These are phyloP conservation scores for Leptomonas seymouri DNA, from an alignment of 208 protist species.

Conservation along the genomic window DNA sequence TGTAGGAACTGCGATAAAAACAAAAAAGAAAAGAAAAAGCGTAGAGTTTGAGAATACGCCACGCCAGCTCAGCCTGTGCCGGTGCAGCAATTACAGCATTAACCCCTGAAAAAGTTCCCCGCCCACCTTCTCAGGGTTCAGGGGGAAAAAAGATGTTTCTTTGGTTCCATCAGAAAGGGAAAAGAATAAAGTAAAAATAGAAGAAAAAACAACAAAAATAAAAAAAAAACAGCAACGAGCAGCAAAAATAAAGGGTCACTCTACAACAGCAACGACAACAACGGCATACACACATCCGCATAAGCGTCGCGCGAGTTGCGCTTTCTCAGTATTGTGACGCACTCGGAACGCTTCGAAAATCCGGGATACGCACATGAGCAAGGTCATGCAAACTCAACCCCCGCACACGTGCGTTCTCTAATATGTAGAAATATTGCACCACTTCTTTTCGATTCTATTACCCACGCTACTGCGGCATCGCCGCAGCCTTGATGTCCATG, in stretches of 20 bases:
- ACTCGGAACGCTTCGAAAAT: too few species aligned
- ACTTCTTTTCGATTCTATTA: not conserved
- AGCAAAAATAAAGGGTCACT: not conserved
- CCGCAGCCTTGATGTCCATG: not conserved
- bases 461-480: not conserved
- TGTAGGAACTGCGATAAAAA: not conserved
- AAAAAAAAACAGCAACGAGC: constrained; percentile 4
- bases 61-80: not conserved
- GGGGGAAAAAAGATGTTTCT: not conserved
- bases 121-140: not conserved
- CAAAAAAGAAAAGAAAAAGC: not conserved
- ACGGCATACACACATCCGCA: not conserved
- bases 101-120: constrained; percentile 1
- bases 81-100: not conserved
- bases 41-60: not conserved
- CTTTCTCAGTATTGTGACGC: too few species aligned
- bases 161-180: constrained; percentile 14
- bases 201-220: not conserved
- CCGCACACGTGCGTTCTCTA: too few species aligned
- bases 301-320: not conserved
- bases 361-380: too few species aligned
- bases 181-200: constrained; percentile 11
- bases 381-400: too few species aligned
- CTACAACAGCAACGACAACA: not conserved
- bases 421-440: too few species aligned